These are phyloP conservation scores for Ogataea philodendri DNA, from an alignment of 805 yeast species.

Conservation along the genomic window DNA sequence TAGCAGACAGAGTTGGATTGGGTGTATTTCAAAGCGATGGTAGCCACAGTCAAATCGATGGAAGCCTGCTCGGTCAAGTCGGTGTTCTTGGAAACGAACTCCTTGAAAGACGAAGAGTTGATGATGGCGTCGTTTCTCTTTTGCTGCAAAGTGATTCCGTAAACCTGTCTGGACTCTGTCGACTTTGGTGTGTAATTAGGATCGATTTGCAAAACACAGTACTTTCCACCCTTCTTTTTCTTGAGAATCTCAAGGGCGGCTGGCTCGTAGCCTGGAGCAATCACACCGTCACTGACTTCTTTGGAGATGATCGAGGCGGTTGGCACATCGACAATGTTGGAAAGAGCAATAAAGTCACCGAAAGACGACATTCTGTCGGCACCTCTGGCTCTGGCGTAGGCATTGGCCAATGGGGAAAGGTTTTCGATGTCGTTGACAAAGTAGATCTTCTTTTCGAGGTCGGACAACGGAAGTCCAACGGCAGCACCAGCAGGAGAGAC, in stretches of 20 bases:
- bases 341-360: conserved; percentile 97
- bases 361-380: conserved; percentile 99
- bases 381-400: conserved; percentile 99
- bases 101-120: conserved; percentile 85
- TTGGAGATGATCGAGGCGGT: conserved; percentile 96
- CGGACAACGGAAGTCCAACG: conserved; percentile 90
- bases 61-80: conserved; percentile 86
- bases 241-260: conserved; percentile 87
- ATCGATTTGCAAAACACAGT: conserved; percentile 94
- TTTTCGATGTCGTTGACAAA: conserved; percentile 93
- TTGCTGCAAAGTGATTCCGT: conserved; percentile 93
- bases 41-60: conserved; percentile 93
- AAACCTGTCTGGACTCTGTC: conserved; percentile 89
- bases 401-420: conserved; percentile 94
- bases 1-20: conserved; percentile 98
- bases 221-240: conserved; percentile 96
- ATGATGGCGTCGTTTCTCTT: conserved; percentile 97
- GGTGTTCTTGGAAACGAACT: conserved; percentile 85
- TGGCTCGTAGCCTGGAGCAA: conserved; percentile 94
- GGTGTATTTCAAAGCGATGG: conserved; percentile 94
- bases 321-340: conserved; percentile 93
- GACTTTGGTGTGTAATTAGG: conserved; percentile 85
- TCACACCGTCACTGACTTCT: conserved; percentile 98
- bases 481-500: conserved; percentile 99
- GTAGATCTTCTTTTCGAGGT: conserved; percentile 90